phyloP scores from a whole-genome alignment of 495 filamentous ascomycete genomes.

The Lichina pygmaea region DNA sequence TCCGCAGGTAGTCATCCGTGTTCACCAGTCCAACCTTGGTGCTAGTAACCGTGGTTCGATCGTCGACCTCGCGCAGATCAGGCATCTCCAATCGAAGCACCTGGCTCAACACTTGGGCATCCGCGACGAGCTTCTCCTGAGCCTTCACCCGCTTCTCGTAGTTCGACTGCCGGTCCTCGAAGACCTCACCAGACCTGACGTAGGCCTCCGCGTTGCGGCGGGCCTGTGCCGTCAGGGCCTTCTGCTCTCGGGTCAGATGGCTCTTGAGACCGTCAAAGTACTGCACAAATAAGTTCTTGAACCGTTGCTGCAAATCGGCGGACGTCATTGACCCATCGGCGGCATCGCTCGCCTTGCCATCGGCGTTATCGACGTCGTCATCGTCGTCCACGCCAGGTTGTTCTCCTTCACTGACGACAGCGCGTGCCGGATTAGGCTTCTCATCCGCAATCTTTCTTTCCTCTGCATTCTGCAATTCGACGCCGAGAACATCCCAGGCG shows the following conservation, averaged over 20 bases:
- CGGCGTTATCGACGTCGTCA: conserved; percentile 8
- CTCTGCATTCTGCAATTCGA: conserved; percentile 37
- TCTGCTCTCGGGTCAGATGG: conserved; percentile 74
- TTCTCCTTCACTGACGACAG: conserved; percentile 8
- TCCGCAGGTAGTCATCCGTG: conserved; percentile 74
- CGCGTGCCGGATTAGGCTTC: not conserved
- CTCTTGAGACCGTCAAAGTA: conserved; percentile 87
- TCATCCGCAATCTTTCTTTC: conserved; percentile 60
- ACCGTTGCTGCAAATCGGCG: conserved; percentile 57
- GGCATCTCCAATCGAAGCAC: conserved; percentile 85
- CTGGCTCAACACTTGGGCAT: conserved; percentile 79
- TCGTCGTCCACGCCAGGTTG: conserved; percentile 17
- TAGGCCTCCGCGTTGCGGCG: conserved; percentile 94
- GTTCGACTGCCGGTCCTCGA: conserved; percentile 88
- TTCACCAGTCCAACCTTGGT: conserved; percentile 85
- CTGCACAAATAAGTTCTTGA: conserved; percentile 60
- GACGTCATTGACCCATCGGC: conserved; percentile 48
- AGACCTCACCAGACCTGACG: conserved; percentile 94
- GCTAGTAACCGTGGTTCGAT: conserved; percentile 36
- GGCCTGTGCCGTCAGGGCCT: conserved; percentile 52
- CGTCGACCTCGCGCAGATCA: conserved; percentile 51
- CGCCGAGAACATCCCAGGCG: conserved; percentile 79
- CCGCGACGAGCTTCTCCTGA: conserved; percentile 70
- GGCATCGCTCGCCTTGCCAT: conserved; percentile 10
- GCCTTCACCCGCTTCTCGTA: conserved; percentile 82